Evolutionary conservation across 306 rosid genomes (phyloP), one percentile per base, ranked within the genome.

Genomic region (Acacia melanoxylon): DNA sequence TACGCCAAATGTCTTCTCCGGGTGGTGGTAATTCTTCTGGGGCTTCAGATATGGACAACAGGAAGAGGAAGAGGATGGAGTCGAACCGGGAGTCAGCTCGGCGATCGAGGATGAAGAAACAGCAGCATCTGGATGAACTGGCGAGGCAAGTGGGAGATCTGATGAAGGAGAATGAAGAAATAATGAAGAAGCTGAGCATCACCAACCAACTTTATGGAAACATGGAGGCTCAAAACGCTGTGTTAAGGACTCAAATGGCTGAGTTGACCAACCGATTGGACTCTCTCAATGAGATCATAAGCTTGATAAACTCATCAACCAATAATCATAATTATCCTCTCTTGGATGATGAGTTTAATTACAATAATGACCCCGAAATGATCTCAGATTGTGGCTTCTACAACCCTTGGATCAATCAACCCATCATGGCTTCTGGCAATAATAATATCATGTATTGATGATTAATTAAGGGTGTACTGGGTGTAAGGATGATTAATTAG

Each of bases 81-180:
- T 93, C 98, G 9, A 95, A 95, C 25, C 74, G 98, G 8, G 98
- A 93, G 86, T 95, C 98, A 0, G 98, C 98, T 2, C 87, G 98
- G 0, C 74, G 98, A 59, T 95, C 98, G 0, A 80, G 98, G 83
- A 88, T 91, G 90, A 83, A 85, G 78, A 95, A 95, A 17, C 98
- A 91, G 81, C 89, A 91, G 41, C 94, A 91, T 49, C 45, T 91
- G 63, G 97, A 91, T 11, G 95, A 85, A 45, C 80, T 95, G 25
- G 76, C 81, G 49, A 70, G 65, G 0, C 88, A 93, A 76, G 80
- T 58, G 20, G 86, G 83, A 41, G 80, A 88, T 62, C 88, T 93
- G 24, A 85, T 33, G 49, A 87, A 89, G 40, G 97, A 91, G 52
- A 95, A 93, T 75, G 77, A 78, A 27, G 83, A 89, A 35, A 93